Evolutionary conservation across 1,139 yeast genomes (phyloP), one percentile per base, ranked within the genome.

Genomic region (Saccharomyces pastorianus): DNA sequence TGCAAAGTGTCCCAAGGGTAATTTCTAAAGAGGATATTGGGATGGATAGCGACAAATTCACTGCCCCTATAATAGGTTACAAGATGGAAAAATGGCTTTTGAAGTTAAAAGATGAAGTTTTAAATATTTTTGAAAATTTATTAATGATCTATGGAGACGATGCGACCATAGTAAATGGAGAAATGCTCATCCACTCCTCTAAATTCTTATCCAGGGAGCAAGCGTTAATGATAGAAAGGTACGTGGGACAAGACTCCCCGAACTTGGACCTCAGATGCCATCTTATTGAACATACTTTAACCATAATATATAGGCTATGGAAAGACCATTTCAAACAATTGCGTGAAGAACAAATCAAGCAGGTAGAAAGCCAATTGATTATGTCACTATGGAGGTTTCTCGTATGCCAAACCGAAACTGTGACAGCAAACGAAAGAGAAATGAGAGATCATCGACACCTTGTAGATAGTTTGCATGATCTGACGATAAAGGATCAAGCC

Each of bases 371-470:
- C 38, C 69, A 66, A 47, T 53, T 68, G 32, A 58, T 63, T 2
- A 61, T 63, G 42, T 54, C 67, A 26, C 55, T 68, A 25, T 66
- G 69, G 69, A 57, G 71, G 32, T 53, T 65, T 4, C 44, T 67
- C 13, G 69, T 62, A 1, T 60, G 66, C 6, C 53, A 56, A 31
- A 51, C 48, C 53, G 64, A 42, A n/a, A 56, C 57, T 7, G 55
- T 55, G n/a, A 51, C 46, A 17, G 44, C 42, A 3, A 53, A 51
- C 42, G 48, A 54, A 4, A 44, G 48, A 9, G 64, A 64, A 20
- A 52, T 61, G 48, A 52, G 50, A 13, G 64, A 61, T 31, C 62
- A 64, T 50, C 53, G 62, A 29, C 51, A 53, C 3, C 54, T 67
- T 7, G 57, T 66, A 3, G 64, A 66, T 46, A 55, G 60, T 27